Evolutionary conservation across 441 rosid genomes (phyloP).

Genomic region (Bruguiera hainesii): DNA sequence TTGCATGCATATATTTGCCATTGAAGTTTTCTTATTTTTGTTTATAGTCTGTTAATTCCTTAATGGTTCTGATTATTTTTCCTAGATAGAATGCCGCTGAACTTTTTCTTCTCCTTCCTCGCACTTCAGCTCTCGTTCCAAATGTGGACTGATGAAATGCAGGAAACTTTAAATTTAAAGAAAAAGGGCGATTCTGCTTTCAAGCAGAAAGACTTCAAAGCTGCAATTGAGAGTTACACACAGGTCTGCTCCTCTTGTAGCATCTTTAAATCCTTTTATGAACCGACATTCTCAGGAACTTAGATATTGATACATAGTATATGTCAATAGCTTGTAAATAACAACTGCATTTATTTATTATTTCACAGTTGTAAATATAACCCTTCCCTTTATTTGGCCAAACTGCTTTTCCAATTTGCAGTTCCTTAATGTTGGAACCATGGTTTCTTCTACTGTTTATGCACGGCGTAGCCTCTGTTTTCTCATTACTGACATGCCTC

Average conservation of each 20-base stretch:
- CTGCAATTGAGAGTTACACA: slow-evolving; percentile 66
- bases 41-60: not conserved
- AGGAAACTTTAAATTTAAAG: slow-evolving; percentile 71
- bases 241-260: slow-evolving; percentile 44
- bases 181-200: slow-evolving; percentile 91
- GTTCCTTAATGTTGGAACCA: slow-evolving; percentile 68
- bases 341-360: too few relatives aligned
- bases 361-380: not conserved
- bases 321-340: too few relatives aligned
- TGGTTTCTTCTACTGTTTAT: slow-evolving; percentile 73
- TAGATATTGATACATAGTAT: too few relatives aligned
- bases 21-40: not conserved
- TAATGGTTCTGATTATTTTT: not conserved
- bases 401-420: slow-evolving; percentile 24
- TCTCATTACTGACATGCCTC: slow-evolving; percentile 73
- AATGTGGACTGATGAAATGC: slow-evolving; percentile 99
- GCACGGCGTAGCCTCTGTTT: slow-evolving; percentile 78
- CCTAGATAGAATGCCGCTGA: not conserved
- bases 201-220: slow-evolving; percentile 61
- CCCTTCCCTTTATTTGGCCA: not conserved
- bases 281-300: not conserved
- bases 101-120: slow-evolving; percentile 19
- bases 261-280: not conserved
- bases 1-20: not conserved
- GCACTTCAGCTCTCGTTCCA: slow-evolving; percentile 81